These are phyloP conservation scores for Fusarium fracticaudum DNA, from an alignment of 2,329 filamentous ascomycete species.

Conservation along the genomic window DNA sequence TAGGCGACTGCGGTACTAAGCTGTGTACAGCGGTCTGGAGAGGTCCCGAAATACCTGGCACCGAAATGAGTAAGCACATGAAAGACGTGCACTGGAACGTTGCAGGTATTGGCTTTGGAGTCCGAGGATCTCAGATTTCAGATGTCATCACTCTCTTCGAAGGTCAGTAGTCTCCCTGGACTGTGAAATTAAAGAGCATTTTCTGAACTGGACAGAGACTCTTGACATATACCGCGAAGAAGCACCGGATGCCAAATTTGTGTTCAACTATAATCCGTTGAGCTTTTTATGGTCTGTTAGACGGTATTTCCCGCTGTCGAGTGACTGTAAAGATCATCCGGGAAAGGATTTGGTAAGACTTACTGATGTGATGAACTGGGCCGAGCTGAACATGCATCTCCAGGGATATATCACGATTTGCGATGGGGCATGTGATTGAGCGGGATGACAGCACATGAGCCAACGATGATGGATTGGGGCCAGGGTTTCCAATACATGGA, in stretches of 20 bases:
- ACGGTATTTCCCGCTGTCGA: neutral
- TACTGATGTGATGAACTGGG: neutral
- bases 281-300: constrained; percentile 9
- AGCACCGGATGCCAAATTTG: neutral
- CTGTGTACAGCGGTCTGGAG: neutral
- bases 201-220: neutral
- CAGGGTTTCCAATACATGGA: accelerated
- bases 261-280: constrained; percentile 13
- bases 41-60: neutral
- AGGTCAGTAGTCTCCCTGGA: accelerated
- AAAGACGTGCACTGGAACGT: constrained; percentile 1
- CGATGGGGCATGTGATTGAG: neutral
- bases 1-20: accelerated
- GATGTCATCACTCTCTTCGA: constrained; percentile 2
- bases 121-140: neutral
- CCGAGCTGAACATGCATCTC: accelerated
- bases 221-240: constrained; percentile 9
- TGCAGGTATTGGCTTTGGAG: constrained; percentile 1
- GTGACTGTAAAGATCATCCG: neutral
- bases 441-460: neutral
- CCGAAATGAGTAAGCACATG: neutral
- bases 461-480: neutral
- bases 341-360: neutral
- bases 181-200: accelerated
- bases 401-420: constrained; percentile 8